phyloP scores from a whole-genome alignment of 352 stramenopile genomes.

The Phytophthora quininea region DNA sequence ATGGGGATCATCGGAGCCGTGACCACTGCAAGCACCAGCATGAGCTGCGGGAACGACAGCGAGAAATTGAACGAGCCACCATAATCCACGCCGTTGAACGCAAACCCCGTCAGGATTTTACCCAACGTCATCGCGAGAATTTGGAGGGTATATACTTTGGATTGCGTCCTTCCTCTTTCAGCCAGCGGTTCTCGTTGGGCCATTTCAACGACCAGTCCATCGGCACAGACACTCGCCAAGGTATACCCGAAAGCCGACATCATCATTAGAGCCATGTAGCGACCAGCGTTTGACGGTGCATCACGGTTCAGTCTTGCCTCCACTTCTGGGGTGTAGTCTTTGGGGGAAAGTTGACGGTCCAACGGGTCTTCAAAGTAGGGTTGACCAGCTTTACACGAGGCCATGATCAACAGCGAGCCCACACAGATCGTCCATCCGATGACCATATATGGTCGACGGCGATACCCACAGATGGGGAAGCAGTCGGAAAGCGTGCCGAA shows the following conservation, averaged over 20 bases:
- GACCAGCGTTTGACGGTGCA: slow-evolving; percentile 29
- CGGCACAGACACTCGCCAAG: slow-evolving; percentile 64
- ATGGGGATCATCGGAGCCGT: slow-evolving; percentile 15
- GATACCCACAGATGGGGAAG: slow-evolving; percentile 52
- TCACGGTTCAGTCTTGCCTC: slow-evolving; percentile 28
- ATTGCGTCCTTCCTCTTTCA: slow-evolving; percentile 32
- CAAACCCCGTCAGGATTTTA: slow-evolving; percentile 29
- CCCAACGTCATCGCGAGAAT: slow-evolving; percentile 26
- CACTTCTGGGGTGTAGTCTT: slow-evolving; percentile 21
- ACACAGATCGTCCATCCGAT: slow-evolving; percentile 51
- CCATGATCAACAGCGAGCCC: slow-evolving; percentile 44
- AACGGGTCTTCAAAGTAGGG: slow-evolving; percentile 43
- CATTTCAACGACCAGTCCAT: slow-evolving; percentile 49
- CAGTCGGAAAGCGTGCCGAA: slow-evolving; percentile 56
- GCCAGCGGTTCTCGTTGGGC: slow-evolving; percentile 40
- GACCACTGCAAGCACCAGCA: slow-evolving; percentile 32
- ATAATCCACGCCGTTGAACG: slow-evolving; percentile 56
- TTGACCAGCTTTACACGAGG: slow-evolving; percentile 20
- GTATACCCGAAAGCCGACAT: slow-evolving; percentile 67
- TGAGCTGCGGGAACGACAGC: slow-evolving; percentile 44
- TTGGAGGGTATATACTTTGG: slow-evolving; percentile 36
- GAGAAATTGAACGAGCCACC: slow-evolving; percentile 53
- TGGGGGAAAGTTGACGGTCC: slow-evolving; percentile 16
- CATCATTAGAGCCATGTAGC: slow-evolving; percentile 67
- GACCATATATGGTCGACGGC: slow-evolving; percentile 57